Evolutionary conservation across 148 eudicot species (phyloP).

Genomic region (Rhododendron kiyosumense): DNA sequence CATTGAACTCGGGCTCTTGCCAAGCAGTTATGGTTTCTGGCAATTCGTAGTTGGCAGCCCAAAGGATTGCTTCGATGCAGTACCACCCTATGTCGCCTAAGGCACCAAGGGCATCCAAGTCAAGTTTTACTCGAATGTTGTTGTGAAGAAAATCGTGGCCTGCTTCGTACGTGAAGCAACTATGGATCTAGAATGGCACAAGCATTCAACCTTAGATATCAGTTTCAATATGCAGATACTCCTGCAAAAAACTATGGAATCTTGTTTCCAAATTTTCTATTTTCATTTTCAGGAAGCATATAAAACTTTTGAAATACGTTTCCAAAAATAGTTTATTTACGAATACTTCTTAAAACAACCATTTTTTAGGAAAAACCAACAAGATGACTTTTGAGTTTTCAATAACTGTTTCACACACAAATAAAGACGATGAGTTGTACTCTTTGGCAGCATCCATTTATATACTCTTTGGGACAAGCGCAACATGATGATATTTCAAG

Average conservation of each 20-base stretch:
- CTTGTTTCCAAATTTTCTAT: neutral
- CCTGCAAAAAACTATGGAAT: neutral
- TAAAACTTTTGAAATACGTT: no score
- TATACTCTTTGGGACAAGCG: no score
- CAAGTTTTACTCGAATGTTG: constrained; percentile 20
- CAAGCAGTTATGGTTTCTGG: constrained; percentile 13
- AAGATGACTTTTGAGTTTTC: neutral
- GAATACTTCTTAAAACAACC: neutral
- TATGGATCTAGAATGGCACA: constrained; percentile 12
- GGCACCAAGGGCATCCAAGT: constrained; percentile 15
- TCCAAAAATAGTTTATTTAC: no score
- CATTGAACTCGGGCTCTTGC: constrained; percentile 7
- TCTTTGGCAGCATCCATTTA: no score
- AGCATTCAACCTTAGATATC: neutral
- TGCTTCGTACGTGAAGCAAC: constrained; percentile 8
- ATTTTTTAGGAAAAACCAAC: neutral
- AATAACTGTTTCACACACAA: neutral
- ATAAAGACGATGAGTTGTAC: no score
- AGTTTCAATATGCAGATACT: neutral
- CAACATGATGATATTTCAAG: no score
- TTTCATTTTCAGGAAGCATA: neutral
- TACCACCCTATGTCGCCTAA: constrained; percentile 19
- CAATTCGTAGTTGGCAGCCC: constrained; percentile 12
- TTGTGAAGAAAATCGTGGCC: neutral
- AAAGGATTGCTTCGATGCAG: constrained; percentile 18